A percentile compares a stretch with the other conserved stretches of the same genome.
phyloP scores from a whole-genome alignment of 225 moss, liverwort and hornwort species.

The Anthoceros angustus region DNA sequence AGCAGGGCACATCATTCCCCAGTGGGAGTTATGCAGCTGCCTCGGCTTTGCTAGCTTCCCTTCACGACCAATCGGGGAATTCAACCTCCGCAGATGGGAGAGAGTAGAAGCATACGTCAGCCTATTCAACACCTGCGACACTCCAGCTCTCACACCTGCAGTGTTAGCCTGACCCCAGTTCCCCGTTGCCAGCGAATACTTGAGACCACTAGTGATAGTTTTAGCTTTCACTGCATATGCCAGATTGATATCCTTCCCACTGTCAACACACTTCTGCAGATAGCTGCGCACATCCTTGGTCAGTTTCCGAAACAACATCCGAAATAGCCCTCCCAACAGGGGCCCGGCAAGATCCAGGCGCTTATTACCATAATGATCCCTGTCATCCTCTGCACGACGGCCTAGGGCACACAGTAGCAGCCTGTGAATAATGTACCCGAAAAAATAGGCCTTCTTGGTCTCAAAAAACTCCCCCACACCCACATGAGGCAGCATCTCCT shows the following conservation, averaged over 20 bases:
- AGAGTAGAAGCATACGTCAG: conserved; percentile 95
- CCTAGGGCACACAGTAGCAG: conserved; percentile 76
- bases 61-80: conserved; percentile 98
- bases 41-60: conserved; percentile 99
- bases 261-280: conserved; percentile 96
- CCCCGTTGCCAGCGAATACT: conserved; percentile 92
- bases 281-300: conserved; percentile 98
- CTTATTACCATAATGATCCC: conserved; percentile 99
- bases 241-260: conserved; percentile 97
- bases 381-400: conserved; percentile 91
- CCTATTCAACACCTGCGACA: conserved; percentile 98
- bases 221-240: conserved; percentile 99
- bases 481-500: conserved; percentile 99
- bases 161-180: conserved; percentile 99
- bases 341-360: conserved; percentile 96
- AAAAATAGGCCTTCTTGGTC: conserved; percentile 97
- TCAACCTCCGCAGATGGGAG: conserved; percentile 86
- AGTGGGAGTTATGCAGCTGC: conserved; percentile 97
- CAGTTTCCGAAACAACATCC: conserved; percentile 91
- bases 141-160: conserved; percentile 93
- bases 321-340: conserved; percentile 94
- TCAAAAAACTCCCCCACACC: conserved; percentile 97
- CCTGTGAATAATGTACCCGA: conserved; percentile 93
- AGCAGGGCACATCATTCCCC: conserved; percentile 99
- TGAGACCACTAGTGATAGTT: conserved; percentile 96